phyloP scores from a whole-genome alignment of 768 basidiomycete genomes.

The Suillus subaureus region DNA sequence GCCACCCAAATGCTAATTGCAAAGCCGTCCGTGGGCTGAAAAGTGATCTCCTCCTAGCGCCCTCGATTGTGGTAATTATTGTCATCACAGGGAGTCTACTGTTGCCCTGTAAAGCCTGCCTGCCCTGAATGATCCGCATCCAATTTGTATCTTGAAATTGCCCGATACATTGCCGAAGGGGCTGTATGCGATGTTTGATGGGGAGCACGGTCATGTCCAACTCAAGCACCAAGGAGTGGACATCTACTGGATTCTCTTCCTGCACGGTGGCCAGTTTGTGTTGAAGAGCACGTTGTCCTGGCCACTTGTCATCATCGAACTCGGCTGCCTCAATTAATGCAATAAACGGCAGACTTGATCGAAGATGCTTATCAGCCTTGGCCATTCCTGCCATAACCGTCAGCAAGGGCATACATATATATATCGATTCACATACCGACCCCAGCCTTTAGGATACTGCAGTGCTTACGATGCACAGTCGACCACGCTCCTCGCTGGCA shows the following conservation, averaged over 20 bases:
- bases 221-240: background rate
- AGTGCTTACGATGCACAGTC: background rate
- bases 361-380: background rate
- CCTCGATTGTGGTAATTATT: slow-evolving; percentile 3
- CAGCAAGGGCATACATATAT: background rate
- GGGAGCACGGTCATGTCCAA: slow-evolving; percentile 1
- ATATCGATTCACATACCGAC: background rate
- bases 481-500: background rate
- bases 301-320: background rate
- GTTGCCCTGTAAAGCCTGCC: background rate
- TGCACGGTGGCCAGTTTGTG: background rate
- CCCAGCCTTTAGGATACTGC: background rate
- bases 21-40: slow-evolving; percentile 1
- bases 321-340: background rate
- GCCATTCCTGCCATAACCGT: slow-evolving; percentile 4
- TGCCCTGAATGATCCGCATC: background rate
- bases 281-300: background rate
- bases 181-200: slow-evolving; percentile 1
- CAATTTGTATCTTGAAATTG: slow-evolving; percentile 1
- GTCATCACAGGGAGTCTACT: background rate
- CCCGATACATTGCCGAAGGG: background rate
- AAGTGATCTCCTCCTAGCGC: slow-evolving; percentile 1
- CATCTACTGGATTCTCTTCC: background rate
- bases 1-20: slow-evolving; percentile 1
- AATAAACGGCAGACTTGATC: background rate